phyloP scores from a whole-genome alignment of 441 rosid species.

The Adansonia rubrostipa region DNA sequence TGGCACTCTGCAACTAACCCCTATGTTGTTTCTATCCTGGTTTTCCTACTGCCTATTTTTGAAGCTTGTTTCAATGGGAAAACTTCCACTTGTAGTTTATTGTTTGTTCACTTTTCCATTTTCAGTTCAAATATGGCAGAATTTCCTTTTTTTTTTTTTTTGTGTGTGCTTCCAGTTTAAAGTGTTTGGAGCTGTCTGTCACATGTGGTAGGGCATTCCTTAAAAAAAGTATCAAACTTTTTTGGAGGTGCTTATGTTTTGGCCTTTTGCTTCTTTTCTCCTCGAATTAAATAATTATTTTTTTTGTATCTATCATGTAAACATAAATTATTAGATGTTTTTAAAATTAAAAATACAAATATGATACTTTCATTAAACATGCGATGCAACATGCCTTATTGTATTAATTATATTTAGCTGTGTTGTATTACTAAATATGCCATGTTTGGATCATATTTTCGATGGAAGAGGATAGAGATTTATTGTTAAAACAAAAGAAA shows the following conservation, averaged over 20 bases:
- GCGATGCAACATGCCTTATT: too few species aligned
- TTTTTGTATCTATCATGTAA: too few species aligned
- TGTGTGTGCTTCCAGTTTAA: background rate
- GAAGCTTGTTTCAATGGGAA: background rate
- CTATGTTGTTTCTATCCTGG: slow-evolving; percentile 12
- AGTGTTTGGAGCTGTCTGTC: background rate
- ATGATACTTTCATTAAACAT: too few species aligned
- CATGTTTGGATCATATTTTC: too few species aligned
- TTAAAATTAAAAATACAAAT: too few species aligned
- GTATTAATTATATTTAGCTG: too few species aligned
- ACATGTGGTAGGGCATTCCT: background rate
- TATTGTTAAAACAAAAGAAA: background rate
- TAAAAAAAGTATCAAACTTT: background rate
- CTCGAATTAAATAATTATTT: background rate
- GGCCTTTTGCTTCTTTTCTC: background rate
- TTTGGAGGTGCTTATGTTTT: background rate
- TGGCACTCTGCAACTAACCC: background rate
- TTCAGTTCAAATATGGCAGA: background rate
- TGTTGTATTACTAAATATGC: too few species aligned
- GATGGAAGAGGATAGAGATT: background rate
- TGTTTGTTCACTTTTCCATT: background rate
- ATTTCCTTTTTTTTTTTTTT: background rate
- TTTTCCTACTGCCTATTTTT: background rate
- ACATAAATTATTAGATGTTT: too few species aligned
- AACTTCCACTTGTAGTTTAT: background rate